phyloP scores from a whole-genome alignment of 2,329 filamentous ascomycete species.

The Torrubiella hemipterigena region DNA sequence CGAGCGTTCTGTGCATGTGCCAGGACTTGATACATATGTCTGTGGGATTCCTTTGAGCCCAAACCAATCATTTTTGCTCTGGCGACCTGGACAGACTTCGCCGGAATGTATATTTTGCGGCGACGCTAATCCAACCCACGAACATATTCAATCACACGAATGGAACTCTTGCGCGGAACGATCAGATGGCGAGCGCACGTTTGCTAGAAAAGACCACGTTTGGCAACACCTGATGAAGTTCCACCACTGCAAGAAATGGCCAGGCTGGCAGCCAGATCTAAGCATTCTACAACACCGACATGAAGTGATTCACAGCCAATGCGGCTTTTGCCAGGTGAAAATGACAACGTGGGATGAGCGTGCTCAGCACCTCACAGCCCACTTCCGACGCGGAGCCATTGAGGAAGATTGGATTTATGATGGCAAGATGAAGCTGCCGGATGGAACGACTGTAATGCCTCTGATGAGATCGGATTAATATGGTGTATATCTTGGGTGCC shows the following conservation, averaged over 20 bases:
- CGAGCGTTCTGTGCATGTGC: slow-evolving; percentile 36
- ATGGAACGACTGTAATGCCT: not conserved
- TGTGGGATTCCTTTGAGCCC: slow-evolving; percentile 28
- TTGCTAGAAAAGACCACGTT: slow-evolving; percentile 28
- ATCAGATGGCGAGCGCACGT: slow-evolving; percentile 26
- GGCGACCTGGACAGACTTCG: slow-evolving; percentile 32
- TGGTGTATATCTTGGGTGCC: too few relatives aligned
- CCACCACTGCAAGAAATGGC: slow-evolving; percentile 31
- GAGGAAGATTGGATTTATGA: slow-evolving; percentile 11
- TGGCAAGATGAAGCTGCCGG: slow-evolving; percentile 2
- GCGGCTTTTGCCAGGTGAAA: slow-evolving; percentile 15
- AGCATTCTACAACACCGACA: slow-evolving; percentile 18
- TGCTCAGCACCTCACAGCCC: slow-evolving; percentile 15
- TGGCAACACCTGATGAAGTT: slow-evolving; percentile 30
- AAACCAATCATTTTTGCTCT: slow-evolving; percentile 29
- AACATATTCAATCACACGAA: slow-evolving; percentile 26
- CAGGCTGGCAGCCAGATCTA: slow-evolving; percentile 33
- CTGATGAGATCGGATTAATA: too few relatives aligned
- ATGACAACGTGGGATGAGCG: slow-evolving; percentile 16
- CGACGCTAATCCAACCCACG: slow-evolving; percentile 15
- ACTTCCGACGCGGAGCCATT: slow-evolving; percentile 16
- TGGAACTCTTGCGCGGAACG: slow-evolving; percentile 38
- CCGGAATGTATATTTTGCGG: slow-evolving; percentile 29
- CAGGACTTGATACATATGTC: slow-evolving; percentile 31
- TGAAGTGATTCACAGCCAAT: slow-evolving; percentile 14